Evolutionary conservation across 768 basidiomycete genomes (phyloP), one percentile per base, ranked within the genome.

Genomic region (Naganishia vaughanmartiniae): DNA sequence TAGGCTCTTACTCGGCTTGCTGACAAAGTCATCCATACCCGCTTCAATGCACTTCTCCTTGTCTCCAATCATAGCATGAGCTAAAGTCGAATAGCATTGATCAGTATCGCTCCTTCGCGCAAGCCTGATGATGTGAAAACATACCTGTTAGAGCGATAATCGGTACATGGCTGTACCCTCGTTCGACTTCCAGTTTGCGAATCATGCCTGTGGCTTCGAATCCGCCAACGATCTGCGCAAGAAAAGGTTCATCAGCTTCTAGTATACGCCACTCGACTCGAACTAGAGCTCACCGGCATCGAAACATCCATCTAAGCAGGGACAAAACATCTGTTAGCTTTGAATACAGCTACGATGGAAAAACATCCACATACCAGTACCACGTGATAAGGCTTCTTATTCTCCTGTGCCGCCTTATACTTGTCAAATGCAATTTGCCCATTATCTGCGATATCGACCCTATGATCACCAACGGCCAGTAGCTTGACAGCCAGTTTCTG

Each of bases 121-220:
- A 11, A 11, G 5, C 3, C 2, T 9, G 10, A 24, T 14, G 26
- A n/a, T 2, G 28, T 10, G 54, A 11, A 34, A 17, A 45, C 60
- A 24, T 45, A 63, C 60, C 60, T 33, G 96, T 98, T 48, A 99
- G 84, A 0, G 96, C 96, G 76, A 98, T 92, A 75, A 99, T 98
- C 0, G 96, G 95, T 7, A 88, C 92, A 1, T 88, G 85, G 19
- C 87, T 78, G 34, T 92, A 83, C 10, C 87, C 85, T 73, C 87
- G 87, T 72, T 88, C 85, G 78, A 85, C 83, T 83, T 98, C 95
- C 77, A 88, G 92, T 45, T 87, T 86, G 65, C 95, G 87, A 72
- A 97, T 96, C 69, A 92, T 84, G 73, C 93, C 89, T 0, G 96
- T 99, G 0, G 95, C 92, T 81, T 99, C 94, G 89, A 95, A 92